Evolutionary conservation across 345 rosid species (phyloP).

Genomic region (Eucalyptus paniculata): DNA sequence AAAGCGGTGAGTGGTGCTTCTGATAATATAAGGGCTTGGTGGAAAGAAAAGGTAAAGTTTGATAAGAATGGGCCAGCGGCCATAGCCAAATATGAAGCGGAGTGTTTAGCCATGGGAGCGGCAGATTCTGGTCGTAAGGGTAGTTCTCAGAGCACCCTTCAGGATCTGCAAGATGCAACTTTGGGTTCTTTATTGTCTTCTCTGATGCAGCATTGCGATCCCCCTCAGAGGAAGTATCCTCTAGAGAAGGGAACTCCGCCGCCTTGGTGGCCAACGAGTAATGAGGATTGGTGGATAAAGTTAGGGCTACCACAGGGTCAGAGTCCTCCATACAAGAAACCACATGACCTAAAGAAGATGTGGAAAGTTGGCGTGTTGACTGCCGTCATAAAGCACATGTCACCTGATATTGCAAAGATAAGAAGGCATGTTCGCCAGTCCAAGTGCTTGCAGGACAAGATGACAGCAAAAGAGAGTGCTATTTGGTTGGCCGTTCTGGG

Average conservation of each 20-base stretch:
- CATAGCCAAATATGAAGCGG: conserved; percentile 69
- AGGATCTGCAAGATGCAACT: conserved; percentile 98
- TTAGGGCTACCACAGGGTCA: conserved; percentile 52
- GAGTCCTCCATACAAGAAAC: conserved; percentile 85
- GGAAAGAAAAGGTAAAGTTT: conserved; percentile 97
- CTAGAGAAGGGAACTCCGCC: conserved; percentile 86
- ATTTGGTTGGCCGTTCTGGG: conserved; percentile 91
- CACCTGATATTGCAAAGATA: conserved; percentile 91
- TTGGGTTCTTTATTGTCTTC: conserved; percentile 89
- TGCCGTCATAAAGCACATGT: conserved; percentile 96
- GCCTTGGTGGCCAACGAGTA: conserved; percentile 97
- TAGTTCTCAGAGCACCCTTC: conserved; percentile 51
- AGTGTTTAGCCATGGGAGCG: conserved; percentile 49
- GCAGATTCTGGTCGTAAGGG: conserved; percentile 50
- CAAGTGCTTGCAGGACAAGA: conserved; percentile 97
- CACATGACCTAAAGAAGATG: conserved; percentile 97
- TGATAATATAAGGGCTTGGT: conserved; percentile 94
- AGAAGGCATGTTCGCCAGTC: conserved; percentile 90
- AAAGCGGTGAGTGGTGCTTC: conserved; percentile 94
- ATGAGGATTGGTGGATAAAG: conserved; percentile 94
- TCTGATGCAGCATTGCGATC: conserved; percentile 98
- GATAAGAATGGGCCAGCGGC: conserved; percentile 99
- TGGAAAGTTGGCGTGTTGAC: conserved; percentile 98
- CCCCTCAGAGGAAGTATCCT: conserved; percentile 95
- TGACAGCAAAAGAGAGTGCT: conserved; percentile 99